phyloP scores from a whole-genome alignment of 2,329 filamentous ascomycete species.

The Venturia aucupariae region DNA sequence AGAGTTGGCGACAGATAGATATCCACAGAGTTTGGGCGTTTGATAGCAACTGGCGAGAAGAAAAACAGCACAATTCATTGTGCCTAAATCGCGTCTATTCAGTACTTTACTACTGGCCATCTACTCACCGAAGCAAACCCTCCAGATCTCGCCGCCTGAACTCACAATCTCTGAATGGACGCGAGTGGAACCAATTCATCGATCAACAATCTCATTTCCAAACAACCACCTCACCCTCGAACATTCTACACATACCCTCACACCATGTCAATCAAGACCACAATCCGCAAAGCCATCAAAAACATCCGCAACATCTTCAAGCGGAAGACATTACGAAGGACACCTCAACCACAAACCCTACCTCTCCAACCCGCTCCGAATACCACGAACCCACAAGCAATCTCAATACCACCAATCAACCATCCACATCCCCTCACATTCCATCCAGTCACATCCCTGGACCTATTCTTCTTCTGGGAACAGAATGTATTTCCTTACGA shows the following conservation, averaged over 20 bases:
- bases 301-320: not conserved
- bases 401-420: not conserved
- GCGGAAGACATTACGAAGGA: not conserved
- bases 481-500: not conserved
- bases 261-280: not conserved
- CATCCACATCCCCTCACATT: not conserved
- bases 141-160: not conserved
- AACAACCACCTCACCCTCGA: not conserved
- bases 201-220: not conserved
- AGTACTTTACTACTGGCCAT: too few relatives aligned
- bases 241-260: not conserved
- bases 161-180: not conserved
- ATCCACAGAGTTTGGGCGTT: too few relatives aligned
- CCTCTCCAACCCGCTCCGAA: not conserved
- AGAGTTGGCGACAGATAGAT: too few relatives aligned
- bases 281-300: not conserved
- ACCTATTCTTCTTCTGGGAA: not conserved
- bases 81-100: too few relatives aligned
- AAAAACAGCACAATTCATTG: too few relatives aligned
- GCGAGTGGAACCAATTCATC: not conserved
- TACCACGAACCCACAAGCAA: not conserved
- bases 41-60: too few relatives aligned
- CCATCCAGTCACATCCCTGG: not conserved
- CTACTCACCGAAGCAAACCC: not conserved
- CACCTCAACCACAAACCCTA: not conserved